These are phyloP conservation scores for Leccinum fallax DNA, from an alignment of 1,284 basidiomycete species.

Conservation along the genomic window DNA sequence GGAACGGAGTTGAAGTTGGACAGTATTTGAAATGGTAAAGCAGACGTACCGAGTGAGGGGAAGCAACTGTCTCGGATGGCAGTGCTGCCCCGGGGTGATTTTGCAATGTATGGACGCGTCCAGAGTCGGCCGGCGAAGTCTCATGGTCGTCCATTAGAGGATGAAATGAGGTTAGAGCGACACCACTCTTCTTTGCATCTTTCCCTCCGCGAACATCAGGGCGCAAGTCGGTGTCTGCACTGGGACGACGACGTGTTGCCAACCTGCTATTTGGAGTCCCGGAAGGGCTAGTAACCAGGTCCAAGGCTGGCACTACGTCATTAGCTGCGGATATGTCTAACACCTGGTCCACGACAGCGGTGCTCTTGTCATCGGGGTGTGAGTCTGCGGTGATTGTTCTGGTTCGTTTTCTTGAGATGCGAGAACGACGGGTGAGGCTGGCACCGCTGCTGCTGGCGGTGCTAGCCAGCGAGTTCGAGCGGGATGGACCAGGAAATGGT, in stretches of 20 bases:
- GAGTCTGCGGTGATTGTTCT: slow-evolving; percentile 27
- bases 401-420: slow-evolving; percentile 36
- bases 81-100: slow-evolving; percentile 13
- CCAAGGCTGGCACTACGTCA: slow-evolving; percentile 9
- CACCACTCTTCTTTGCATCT: slow-evolving; percentile 29
- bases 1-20: slow-evolving; percentile 18
- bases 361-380: slow-evolving; percentile 21
- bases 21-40: slow-evolving; percentile 10
- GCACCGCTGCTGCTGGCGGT: slow-evolving; percentile 41
- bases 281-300: slow-evolving; percentile 9
- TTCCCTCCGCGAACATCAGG: slow-evolving; percentile 12
- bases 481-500: slow-evolving; percentile 36
- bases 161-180: slow-evolving; percentile 29
- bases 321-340: slow-evolving; percentile 33
- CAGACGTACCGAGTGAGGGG: slow-evolving; percentile 26
- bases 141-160: slow-evolving; percentile 23
- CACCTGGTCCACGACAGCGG: slow-evolving; percentile 23
- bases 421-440: slow-evolving; percentile 36
- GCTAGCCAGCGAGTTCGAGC: slow-evolving; percentile 46
- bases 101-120: slow-evolving; percentile 4
- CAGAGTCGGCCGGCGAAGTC: slow-evolving; percentile 2
- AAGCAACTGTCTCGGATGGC: slow-evolving; percentile 14
- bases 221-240: slow-evolving; percentile 11
- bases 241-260: slow-evolving; percentile 16
- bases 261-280: slow-evolving; percentile 10